Evolutionary conservation across 495 filamentous ascomycete genomes (phyloP), one percentile per base, ranked within the genome.

Genomic region (Xylaria venustula): DNA sequence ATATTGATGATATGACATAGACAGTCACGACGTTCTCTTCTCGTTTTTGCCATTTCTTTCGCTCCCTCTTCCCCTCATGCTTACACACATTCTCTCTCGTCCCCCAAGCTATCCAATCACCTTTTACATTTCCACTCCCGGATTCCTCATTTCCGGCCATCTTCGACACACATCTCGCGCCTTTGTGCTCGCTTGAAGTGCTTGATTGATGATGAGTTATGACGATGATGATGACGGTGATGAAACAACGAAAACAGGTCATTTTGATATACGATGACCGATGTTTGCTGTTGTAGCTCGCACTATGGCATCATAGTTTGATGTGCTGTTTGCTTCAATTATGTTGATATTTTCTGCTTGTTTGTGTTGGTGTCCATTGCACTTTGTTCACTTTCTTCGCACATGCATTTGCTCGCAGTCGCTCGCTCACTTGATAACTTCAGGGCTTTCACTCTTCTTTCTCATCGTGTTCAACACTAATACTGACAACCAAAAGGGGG

Each of bases 1-100:
- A 44, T 34, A 61, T 44, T 46, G 17, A 44, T 44, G 50, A 54
- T 30, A 45, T 57, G 54, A 57, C 58, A 60, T 47, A 54, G 48
- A 23, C 47, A 17, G 14, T 15, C 26, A 5, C 11, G 5, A 11
- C 30, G 5, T 34, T 34, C 30, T 34, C 15, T 44, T 34, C 25
- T 22, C 26, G 22, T 28, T 25, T 28, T 57, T 36, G 23, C 36
- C 34, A 3, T 40, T 40, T 5, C 30, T 34, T 34, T 34, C 30
- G 5, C 30, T 34, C 30, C 11, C 30, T 34, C 30, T 34, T 34
- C 11, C 30, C 11, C 30, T 11, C 11, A 5, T 40, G 37, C 14
- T 40, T 12, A 5, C 30, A 11, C 14, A 5, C 41, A 5, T 3
- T 47, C 22, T 47, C 19, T 14, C 7, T 22, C 23, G 19, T 47